phyloP scores from a whole-genome alignment of 768 basidiomycete genomes.

The Mycena vulgaris region DNA sequence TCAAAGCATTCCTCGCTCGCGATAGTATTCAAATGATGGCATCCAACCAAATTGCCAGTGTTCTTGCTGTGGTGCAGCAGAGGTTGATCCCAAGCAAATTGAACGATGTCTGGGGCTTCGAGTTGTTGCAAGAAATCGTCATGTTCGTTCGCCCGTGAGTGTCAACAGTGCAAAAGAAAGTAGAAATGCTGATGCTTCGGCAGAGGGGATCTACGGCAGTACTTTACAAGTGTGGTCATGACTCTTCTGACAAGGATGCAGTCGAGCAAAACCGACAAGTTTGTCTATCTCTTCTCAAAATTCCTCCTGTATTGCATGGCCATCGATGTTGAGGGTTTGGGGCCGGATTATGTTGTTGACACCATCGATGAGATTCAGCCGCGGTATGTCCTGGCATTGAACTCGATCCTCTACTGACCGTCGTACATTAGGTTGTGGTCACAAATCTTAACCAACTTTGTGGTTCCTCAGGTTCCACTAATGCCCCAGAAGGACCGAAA shows the following conservation, averaged over 20 bases:
- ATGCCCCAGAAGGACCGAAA: slow-evolving; percentile 89
- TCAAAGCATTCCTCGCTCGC: slow-evolving; percentile 86
- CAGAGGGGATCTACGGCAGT: slow-evolving; percentile 78
- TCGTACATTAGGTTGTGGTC: slow-evolving; percentile 73
- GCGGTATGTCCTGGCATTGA: slow-evolving; percentile 63
- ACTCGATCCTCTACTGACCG: slow-evolving; percentile 7
- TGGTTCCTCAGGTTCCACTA: slow-evolving; percentile 86
- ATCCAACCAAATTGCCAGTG: slow-evolving; percentile 79
- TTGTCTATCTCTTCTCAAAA: slow-evolving; percentile 83
- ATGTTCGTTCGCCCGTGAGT: slow-evolving; percentile 83
- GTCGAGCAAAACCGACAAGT: slow-evolving; percentile 90
- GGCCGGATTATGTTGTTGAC: slow-evolving; percentile 85
- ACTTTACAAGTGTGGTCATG: slow-evolving; percentile 82
- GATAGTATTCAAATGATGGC: slow-evolving; percentile 79
- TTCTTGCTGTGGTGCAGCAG: slow-evolving; percentile 93
- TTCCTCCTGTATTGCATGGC: slow-evolving; percentile 87
- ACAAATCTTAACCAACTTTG: slow-evolving; percentile 81
- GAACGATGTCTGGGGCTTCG: slow-evolving; percentile 94
- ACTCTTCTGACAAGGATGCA: slow-evolving; percentile 90
- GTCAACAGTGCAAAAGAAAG: neutral
- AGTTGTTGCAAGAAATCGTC: slow-evolving; percentile 86
- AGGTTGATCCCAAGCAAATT: slow-evolving; percentile 88
- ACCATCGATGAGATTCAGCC: slow-evolving; percentile 89
- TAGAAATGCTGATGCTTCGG: slow-evolving; percentile 9
- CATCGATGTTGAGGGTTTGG: slow-evolving; percentile 78